A percentile compares a stretch with the other conserved stretches of the same genome.
phyloP scores from a whole-genome alignment of 2,329 filamentous ascomycete species.

The Bipolaris gigantea region DNA sequence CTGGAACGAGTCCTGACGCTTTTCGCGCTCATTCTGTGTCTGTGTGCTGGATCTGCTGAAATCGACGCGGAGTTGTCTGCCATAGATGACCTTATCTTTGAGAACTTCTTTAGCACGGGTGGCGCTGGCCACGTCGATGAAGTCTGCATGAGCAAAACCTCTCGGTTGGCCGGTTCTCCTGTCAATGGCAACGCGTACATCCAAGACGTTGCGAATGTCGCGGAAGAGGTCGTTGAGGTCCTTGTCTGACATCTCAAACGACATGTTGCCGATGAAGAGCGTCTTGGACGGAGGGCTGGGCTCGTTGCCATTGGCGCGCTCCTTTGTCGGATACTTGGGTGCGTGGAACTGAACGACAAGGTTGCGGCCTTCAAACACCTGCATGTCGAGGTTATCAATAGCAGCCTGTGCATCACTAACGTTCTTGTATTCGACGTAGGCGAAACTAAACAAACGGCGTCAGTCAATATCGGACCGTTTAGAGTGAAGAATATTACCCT shows the following conservation, averaged over 20 bases:
- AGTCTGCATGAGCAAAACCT: conserved; percentile 85
- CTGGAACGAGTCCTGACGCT: conserved; percentile 20
- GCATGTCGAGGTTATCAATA: conserved; percentile 60
- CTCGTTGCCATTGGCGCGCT: conserved; percentile 1
- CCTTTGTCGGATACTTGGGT: conserved; percentile 20
- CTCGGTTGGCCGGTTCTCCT: conserved; percentile 76
- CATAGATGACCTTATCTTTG: conserved; percentile 61
- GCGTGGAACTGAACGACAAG: conserved; percentile 63
- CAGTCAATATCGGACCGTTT: conserved; percentile 5
- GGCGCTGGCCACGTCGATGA: conserved; percentile 69
- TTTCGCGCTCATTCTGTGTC: conserved; percentile 14
- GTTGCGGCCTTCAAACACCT: conserved; percentile 65
- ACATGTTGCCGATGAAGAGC: conserved; percentile 83
- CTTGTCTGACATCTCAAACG: conserved; percentile 80
- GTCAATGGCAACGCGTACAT: conserved; percentile 82
- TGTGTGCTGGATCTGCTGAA: conserved; percentile 51
- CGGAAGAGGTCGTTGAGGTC: conserved; percentile 80
- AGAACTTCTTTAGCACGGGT: conserved; percentile 61
- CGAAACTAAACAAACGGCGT: conserved; percentile 56
- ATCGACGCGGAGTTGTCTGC: conserved; percentile 67
- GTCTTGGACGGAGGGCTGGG: conserved; percentile 61
- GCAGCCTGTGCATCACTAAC: conserved; percentile 59
- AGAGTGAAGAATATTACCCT: conserved; percentile 55
- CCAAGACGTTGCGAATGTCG: conserved; percentile 67
- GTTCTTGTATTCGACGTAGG: conserved; percentile 63